Percentiles rank a stretch among this genome's conserved stretches.
Conservation (phyloP, 371 early-diverging fungal genomes). For the Mucor plumbeus region DNA sequence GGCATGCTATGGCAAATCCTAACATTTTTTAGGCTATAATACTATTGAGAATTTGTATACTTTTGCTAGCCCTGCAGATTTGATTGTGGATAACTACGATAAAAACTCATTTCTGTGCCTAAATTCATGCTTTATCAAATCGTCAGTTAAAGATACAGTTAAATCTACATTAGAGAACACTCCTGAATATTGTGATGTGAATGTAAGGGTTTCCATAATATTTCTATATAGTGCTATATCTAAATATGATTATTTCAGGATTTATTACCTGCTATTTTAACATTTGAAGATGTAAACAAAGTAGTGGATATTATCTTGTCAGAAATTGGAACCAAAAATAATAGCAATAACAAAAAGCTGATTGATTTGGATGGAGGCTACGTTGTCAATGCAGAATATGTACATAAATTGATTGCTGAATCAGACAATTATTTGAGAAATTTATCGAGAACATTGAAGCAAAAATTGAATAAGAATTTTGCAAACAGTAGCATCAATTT, state of each 20-base stretch:
- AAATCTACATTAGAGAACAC: constrained; percentile 9
- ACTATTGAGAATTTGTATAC: constrained; percentile 25
- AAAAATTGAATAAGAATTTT: constrained; percentile 6
- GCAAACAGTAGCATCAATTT: not conserved
- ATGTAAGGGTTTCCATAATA: constrained; percentile 9
- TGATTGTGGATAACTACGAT: constrained; percentile 19
- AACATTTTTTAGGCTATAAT: constrained; percentile 11
- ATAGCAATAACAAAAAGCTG: constrained; percentile 3
- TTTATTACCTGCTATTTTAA: constrained; percentile 16
- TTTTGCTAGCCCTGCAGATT: constrained; percentile 20
- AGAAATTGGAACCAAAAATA: constrained; percentile 11
- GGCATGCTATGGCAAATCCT: not conserved
- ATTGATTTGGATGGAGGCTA: constrained; percentile 26
- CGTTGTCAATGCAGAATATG: constrained; percentile 24
- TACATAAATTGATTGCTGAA: constrained; percentile 20
- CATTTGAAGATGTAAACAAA: constrained; percentile 25
- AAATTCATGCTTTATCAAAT: constrained; percentile 26
- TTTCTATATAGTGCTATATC: not conserved
- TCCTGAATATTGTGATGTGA: constrained; percentile 23
- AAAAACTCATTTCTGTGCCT: constrained; percentile 3
- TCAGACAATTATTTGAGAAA: constrained; percentile 17
- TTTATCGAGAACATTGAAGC: constrained; percentile 17
- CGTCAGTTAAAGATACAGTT: constrained; percentile 12
- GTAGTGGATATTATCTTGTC: constrained; percentile 22
- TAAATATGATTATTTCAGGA: constrained; percentile 9